These are phyloP conservation scores for Euphorbia celastroides DNA, from an alignment of 441 rosid species.

Conservation along the genomic window DNA sequence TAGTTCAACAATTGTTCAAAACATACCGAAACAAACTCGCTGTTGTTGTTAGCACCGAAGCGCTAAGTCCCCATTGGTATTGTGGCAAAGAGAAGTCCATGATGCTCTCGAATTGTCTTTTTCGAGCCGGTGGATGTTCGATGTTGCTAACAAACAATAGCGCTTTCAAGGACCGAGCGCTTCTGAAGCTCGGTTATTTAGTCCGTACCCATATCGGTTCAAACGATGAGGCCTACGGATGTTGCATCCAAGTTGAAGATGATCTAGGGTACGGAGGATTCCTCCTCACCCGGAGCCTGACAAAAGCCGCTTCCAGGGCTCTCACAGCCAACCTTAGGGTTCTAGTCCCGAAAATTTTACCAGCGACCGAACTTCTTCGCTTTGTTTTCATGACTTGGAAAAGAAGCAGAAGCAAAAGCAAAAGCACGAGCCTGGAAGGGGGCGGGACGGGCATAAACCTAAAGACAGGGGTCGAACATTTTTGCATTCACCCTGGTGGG, in stretches of 20 bases:
- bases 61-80: slow-evolving; percentile 60
- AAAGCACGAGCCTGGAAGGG: slow-evolving; percentile 14
- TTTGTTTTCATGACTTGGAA: slow-evolving; percentile 17
- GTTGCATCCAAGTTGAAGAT: slow-evolving; percentile 58
- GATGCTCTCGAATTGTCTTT: slow-evolving; percentile 64
- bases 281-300: slow-evolving; percentile 36
- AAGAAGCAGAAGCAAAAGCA: slow-evolving; percentile 18
- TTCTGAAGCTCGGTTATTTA: slow-evolving; percentile 36
- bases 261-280: slow-evolving; percentile 44
- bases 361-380: slow-evolving; percentile 38
- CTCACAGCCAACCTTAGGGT: slow-evolving; percentile 38
- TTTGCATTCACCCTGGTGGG: slow-evolving; percentile 80
- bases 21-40: slow-evolving; percentile 33
- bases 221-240: slow-evolving; percentile 47
- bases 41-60: slow-evolving; percentile 62
- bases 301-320: slow-evolving; percentile 51
- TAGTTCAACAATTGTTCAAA: slow-evolving; percentile 43
- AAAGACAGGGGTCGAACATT: slow-evolving; percentile 59
- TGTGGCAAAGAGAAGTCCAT: slow-evolving; percentile 60
- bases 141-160: slow-evolving; percentile 51
- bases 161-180: slow-evolving; percentile 31
- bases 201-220: slow-evolving; percentile 52
- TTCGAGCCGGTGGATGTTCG: slow-evolving; percentile 64
- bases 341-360: slow-evolving; percentile 53
- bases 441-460: slow-evolving; percentile 37